Conservation (phyloP, 2,329 filamentous ascomycete species). For the Xenosphaeropsis pyriputrescens region DNA sequence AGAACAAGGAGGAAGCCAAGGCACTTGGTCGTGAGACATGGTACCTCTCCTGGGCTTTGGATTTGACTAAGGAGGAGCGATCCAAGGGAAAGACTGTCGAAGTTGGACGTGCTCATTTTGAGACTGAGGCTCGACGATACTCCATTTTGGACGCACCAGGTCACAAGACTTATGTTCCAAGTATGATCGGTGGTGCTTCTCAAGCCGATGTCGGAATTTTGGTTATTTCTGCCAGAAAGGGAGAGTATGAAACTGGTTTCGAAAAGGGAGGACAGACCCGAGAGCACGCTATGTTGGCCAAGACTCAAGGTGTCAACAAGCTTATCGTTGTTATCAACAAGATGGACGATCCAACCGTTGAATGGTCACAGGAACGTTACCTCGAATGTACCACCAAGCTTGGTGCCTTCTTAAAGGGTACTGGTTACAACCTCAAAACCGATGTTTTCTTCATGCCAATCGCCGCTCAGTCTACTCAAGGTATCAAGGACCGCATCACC, state of each 20-base stretch:
- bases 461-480: constrained; percentile 71
- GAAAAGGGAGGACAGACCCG: constrained; percentile 93
- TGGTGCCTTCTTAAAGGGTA: constrained; percentile 71
- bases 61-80: constrained; percentile 92
- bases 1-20: constrained; percentile 94
- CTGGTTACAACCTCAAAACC: constrained; percentile 87
- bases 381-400: constrained; percentile 89
- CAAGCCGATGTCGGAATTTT: constrained; percentile 90
- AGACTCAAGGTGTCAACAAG: constrained; percentile 97
- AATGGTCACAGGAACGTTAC: constrained; percentile 89
- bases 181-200: constrained; percentile 93
- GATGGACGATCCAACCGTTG: constrained; percentile 95
- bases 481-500: constrained; percentile 80
- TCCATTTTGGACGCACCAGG: constrained; percentile 93
- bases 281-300: constrained; percentile 94
- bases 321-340: constrained; percentile 93
- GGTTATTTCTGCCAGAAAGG: constrained; percentile 92
- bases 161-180: constrained; percentile 95
- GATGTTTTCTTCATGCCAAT: constrained; percentile 95
- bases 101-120: constrained; percentile 89
- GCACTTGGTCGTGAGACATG: constrained; percentile 93
- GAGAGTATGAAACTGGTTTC: constrained; percentile 97
- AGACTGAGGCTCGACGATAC: constrained; percentile 92
- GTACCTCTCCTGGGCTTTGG: constrained; percentile 97
- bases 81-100: constrained; percentile 97